Percentiles rank a stretch among this genome's conserved stretches.
Conservation (phyloP, 306 rosid species). For the Carpinus viminea region DNA sequence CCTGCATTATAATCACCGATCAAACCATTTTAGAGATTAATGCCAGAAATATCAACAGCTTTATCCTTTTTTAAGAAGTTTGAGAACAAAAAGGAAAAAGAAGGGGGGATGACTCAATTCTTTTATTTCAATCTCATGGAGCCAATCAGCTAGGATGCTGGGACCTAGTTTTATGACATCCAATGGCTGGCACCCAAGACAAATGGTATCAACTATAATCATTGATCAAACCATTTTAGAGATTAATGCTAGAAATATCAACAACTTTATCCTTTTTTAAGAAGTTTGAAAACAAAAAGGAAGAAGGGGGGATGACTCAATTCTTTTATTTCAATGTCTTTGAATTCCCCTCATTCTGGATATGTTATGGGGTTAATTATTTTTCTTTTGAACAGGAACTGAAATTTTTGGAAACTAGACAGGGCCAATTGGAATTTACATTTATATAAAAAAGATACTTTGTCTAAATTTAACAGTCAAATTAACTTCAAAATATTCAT, state of each 20-base stretch:
- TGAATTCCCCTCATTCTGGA: neutral
- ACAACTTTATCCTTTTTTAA: neutral
- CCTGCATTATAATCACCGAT: neutral
- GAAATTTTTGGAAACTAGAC: too few species aligned
- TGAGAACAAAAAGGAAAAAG: neutral
- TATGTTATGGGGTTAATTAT: neutral
- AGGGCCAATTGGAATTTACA: neutral
- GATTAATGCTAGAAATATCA: neutral
- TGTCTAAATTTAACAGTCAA: neutral
- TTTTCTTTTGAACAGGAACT: neutral
- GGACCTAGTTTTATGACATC: neutral
- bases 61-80: neutral
- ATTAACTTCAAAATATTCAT: neutral
- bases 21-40: too few species aligned
- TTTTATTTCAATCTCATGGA: neutral
- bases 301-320: neutral
- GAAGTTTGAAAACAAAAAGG: neutral
- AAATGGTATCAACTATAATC: neutral
- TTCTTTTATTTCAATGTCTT: neutral
- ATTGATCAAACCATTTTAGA: too few species aligned
- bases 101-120: neutral
- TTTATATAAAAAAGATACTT: neutral
- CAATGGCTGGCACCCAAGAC: neutral
- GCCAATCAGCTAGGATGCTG: too few species aligned
- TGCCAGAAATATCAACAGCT: neutral